Conservation (phyloP, 441 rosid species). For the Pelargonium fulgidum region DNA sequence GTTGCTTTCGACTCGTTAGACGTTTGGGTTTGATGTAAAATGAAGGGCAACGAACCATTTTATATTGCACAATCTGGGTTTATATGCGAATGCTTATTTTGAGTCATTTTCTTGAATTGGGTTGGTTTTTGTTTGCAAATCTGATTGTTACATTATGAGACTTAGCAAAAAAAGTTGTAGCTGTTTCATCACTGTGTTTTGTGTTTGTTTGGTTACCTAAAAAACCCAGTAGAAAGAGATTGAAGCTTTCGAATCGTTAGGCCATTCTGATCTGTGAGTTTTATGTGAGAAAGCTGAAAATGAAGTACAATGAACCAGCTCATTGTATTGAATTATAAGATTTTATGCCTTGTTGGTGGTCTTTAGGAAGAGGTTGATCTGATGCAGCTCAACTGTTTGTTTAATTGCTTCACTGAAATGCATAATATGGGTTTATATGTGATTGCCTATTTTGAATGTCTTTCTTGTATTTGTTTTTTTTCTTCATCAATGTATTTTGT, state of each 20-base stretch:
- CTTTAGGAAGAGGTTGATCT: conserved; percentile 1
- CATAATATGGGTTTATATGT: not conserved
- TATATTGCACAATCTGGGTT: not conserved
- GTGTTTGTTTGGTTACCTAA: not conserved
- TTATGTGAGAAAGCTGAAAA: not conserved
- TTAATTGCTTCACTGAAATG: not conserved
- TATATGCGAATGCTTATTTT: not conserved
- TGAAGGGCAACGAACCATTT: not conserved
- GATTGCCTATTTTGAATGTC: not conserved
- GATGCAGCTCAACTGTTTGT: not conserved
- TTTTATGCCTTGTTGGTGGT: too few relatives aligned
- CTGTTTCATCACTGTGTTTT: too few relatives aligned
- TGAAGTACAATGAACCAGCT: not conserved
- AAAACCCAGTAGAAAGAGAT: not conserved
- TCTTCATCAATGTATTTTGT: not conserved
- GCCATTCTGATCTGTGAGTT: not conserved
- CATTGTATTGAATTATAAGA: too few relatives aligned
- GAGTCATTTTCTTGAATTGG: not conserved
- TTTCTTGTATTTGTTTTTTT: not conserved
- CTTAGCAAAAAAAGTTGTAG: too few relatives aligned
- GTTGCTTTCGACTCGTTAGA: not conserved
- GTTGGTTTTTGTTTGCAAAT: not conserved
- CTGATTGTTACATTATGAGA: not conserved
- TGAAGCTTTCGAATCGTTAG: not conserved
- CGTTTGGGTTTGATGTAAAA: not conserved